Percentiles rank a stretch among this genome's conserved stretches.
phyloP scores from a whole-genome alignment of 768 basidiomycete genomes.

The Fistulinella prunicolor region DNA sequence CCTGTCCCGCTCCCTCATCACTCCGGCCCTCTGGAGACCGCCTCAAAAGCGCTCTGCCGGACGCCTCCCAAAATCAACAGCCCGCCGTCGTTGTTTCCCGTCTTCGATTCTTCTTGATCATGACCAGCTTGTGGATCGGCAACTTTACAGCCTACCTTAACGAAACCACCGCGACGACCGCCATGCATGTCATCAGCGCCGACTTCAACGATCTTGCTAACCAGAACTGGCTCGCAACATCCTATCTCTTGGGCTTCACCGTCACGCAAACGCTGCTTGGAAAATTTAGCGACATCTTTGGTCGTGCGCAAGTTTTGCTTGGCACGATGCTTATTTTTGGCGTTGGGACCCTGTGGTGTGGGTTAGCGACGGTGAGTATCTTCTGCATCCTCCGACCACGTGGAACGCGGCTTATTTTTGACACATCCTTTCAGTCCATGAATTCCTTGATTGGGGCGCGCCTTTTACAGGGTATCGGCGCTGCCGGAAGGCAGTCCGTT shows the following conservation, averaged over 20 bases:
- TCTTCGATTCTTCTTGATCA: slow-evolving; percentile 33
- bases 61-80: slow-evolving; percentile 7
- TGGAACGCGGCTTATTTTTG: slow-evolving; percentile 1
- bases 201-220: slow-evolving; percentile 29
- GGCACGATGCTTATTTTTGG: slow-evolving; percentile 36
- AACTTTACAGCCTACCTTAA: slow-evolving; percentile 37
- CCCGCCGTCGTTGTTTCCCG: slow-evolving; percentile 30
- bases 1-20: neutral
- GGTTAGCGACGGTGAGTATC: slow-evolving; percentile 27
- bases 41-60: neutral
- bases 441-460: slow-evolving; percentile 33
- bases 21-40: slow-evolving; percentile 2
- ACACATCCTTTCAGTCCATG: slow-evolving; percentile 30
- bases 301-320: slow-evolving; percentile 33
- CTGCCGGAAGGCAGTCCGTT: slow-evolving; percentile 36
- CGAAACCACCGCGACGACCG: slow-evolving; percentile 34
- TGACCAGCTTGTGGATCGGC: slow-evolving; percentile 33
- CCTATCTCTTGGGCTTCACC: slow-evolving; percentile 35
- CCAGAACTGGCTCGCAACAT: slow-evolving; percentile 36
- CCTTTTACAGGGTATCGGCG: slow-evolving; percentile 37
- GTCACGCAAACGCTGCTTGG: slow-evolving; percentile 36
- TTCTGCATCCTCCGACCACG: neutral
- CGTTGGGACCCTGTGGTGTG: slow-evolving; percentile 34
- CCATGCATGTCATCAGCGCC: slow-evolving; percentile 35
- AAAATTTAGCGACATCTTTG: slow-evolving; percentile 35